Evolutionary conservation across 108 stramenopile genomes (phyloP), one percentile per base, ranked within the genome.

Genomic region (Pseudonitzschia multistriata): DNA sequence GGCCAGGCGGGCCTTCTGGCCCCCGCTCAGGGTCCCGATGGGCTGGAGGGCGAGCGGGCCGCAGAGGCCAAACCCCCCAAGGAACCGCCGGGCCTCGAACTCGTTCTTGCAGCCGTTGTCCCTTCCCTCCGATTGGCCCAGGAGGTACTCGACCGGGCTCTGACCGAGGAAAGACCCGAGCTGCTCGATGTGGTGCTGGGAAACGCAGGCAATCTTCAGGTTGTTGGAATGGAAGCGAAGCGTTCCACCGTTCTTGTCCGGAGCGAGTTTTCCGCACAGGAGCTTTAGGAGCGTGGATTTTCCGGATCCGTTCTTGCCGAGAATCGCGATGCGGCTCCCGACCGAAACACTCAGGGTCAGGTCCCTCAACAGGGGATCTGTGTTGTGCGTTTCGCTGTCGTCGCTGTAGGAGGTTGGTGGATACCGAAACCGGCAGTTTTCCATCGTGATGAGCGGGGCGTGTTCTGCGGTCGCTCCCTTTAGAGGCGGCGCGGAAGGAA

Each of bases 61-160:
- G 64, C 87, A 92, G 1, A 98, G 75, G 3, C 96, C 96, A 82
- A 96, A 98, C 3, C 77, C 77, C 4, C 95, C 96, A 11, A 98
- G 82, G 70, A 84, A 88, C 74, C 94, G 93, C 40, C 97, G 84
- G 42, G 84, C 61, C 48, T 88, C 80, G 69, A 4, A 79, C 83
- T 49, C 67, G 76, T 17, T 81, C 83, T 21, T 61, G 36, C 3
- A 39, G 27, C 31, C 84, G 49, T 10, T 64, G 28, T 35, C 84
- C 7, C 7, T 21, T 42, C 40, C 40, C 40, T 13, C 40, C 13
- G 7, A 13, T 13, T 42, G 40, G 66, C 63, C 81, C 78, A 8
- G 78, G 74, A 56, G 29, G 65, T 91, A 91, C 55, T 89, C 73
- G 10, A 91, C 82, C n/a, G 84, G 81, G 35, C 82, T 90, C 74